Evolutionary conservation across 179 eudicot species (phyloP), one percentile per base, ranked within the genome.

Genomic region (Beta lomatogona): DNA sequence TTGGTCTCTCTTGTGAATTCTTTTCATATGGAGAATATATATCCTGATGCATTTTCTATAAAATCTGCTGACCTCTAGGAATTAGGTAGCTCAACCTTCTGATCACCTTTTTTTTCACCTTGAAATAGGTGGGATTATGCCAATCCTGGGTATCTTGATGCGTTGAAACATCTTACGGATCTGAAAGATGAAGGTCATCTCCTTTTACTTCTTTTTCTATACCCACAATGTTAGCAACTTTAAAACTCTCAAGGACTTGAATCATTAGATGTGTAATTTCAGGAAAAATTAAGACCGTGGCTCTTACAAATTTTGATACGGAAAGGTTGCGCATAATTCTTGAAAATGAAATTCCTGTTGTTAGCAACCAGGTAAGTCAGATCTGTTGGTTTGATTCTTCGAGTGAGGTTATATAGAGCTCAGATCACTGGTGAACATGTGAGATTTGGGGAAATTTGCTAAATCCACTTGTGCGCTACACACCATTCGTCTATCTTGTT

Each of bases 261-360:
- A 79, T 64, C 44, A 77, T 86, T 77, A 57, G 60, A 81, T 63
- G 58, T 76, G 69, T 78, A 67, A 36, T 85, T 72, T 82, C 91
- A 96, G 98, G 99, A 63, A 96, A 92, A 88, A 94, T 94, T 64
- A 96, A 94, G 90, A 94, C 98, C 57, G 89, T 96, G 78, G 98
- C 99, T 84, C 91, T 96, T 76, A 96, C 99, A 50, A 96, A 96
- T 87, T 96, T 96, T 75, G 98, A 96, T 67, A 92, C 99, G 4
- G 94, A 92, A 81, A 90, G 97, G 77, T 83, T 96, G 75, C 90
- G 76, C 71, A 91, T 86, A 83, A 96, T 96, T 81, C 87, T 96
- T 77, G 99, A 96, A 73, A 92, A 96, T 76, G 96, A 84, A 58
- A 94, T 96, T 78, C 97, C 98, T 68, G 85, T 96, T 79, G 98